Percentiles rank a stretch among this genome's conserved stretches.
Conservation (phyloP, 345 rosid species). For the Populus ilicifolia region DNA sequence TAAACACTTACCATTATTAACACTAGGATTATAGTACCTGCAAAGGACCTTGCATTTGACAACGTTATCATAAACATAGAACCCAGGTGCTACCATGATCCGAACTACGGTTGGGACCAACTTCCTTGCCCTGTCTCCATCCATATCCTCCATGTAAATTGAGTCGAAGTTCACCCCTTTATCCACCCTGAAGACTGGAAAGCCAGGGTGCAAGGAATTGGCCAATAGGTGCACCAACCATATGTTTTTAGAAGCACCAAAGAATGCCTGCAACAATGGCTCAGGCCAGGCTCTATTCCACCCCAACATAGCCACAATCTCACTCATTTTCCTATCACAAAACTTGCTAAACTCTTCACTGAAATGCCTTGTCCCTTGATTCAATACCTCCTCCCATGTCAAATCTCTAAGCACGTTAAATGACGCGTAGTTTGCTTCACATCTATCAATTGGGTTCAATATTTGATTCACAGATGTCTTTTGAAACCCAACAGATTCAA, state of each 20-base stretch:
- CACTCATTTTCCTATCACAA: slow-evolving; percentile 91
- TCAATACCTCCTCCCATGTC: slow-evolving; percentile 85
- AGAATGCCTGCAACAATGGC: slow-evolving; percentile 73
- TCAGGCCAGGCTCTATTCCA: slow-evolving; percentile 93
- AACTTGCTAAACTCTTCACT: slow-evolving; percentile 81
- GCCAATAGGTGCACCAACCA: slow-evolving; percentile 92
- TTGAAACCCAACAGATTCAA: slow-evolving; percentile 69
- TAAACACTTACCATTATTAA: slow-evolving; percentile 19
- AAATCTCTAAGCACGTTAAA: slow-evolving; percentile 50
- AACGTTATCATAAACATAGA: slow-evolving; percentile 71
- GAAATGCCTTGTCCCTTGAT: slow-evolving; percentile 80
- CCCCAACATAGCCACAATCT: slow-evolving; percentile 71
- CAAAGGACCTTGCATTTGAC: slow-evolving; percentile 90
- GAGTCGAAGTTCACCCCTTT: slow-evolving; percentile 56
- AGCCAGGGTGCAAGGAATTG: slow-evolving; percentile 78
- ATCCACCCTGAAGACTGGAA: slow-evolving; percentile 74
- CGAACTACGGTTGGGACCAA: slow-evolving; percentile 52
- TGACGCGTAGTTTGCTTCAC: slow-evolving; percentile 61
- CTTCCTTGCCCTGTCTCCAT: slow-evolving; percentile 53
- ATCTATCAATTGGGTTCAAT: slow-evolving; percentile 69
- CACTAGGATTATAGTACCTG: slow-evolving; percentile 43
- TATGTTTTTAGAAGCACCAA: slow-evolving; percentile 73
- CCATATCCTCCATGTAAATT: slow-evolving; percentile 79
- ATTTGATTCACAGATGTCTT: slow-evolving; percentile 50
- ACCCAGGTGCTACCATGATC: slow-evolving; percentile 88